Conservation (phyloP, 2,329 filamentous ascomycete species). For the Apiospora arundinis region DNA sequence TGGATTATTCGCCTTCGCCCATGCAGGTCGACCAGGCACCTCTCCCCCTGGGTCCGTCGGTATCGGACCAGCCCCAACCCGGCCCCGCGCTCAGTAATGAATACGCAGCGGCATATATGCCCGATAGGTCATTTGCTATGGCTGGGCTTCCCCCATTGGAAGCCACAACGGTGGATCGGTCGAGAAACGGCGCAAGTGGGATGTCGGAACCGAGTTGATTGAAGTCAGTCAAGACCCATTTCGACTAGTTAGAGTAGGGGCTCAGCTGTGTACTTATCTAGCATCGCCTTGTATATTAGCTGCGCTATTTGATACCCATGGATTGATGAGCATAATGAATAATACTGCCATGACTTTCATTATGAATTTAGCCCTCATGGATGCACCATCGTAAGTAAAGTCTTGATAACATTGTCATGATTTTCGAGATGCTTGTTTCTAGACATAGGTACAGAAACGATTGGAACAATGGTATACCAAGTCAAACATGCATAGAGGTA, state of each 20-base stretch:
- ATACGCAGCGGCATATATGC: neutral
- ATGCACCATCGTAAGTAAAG: neutral
- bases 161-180: neutral
- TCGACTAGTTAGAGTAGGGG: neutral
- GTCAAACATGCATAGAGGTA: no score
- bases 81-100: neutral
- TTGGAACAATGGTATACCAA: no score
- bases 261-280: neutral
- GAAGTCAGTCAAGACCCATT: neutral
- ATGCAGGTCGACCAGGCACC: neutral
- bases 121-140: neutral
- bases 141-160: neutral
- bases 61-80: neutral
- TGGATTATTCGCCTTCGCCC: neutral
- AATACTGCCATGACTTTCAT: neutral
- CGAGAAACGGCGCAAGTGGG: neutral
- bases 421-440: no score
- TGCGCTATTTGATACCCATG: conserved; percentile 16
- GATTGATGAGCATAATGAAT: conserved; percentile 7
- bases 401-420: neutral
- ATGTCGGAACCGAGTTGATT: neutral
- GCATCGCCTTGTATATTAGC: conserved; percentile 15
- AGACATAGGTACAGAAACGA: no score
- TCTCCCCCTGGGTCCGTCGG: neutral
- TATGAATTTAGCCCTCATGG: neutral